Evolutionary conservation across 2,329 filamentous ascomycete species (phyloP), one percentile per base, ranked within the genome.

Genomic region (Colletotrichum sp.): DNA sequence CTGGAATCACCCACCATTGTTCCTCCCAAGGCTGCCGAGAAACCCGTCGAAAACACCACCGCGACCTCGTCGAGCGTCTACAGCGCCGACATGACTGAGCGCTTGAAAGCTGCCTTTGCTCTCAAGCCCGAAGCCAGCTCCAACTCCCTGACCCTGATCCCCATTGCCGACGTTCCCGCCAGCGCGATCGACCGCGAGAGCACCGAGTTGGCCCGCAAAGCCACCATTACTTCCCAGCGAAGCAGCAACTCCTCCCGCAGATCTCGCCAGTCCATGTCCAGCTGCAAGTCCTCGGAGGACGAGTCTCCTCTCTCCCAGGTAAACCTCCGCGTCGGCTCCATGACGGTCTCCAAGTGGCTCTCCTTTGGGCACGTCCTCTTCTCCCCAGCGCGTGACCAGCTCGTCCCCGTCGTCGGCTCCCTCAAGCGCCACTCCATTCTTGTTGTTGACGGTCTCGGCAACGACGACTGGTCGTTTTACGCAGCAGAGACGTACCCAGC

Each of bases 291-390:
- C 4, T 89, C 89, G 0, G 88, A 91, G 22, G 90, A 92, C 77
- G 91, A 90, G 75, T 92, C 92, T 3, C 92, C 93, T 3, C 84
- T 93, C 24, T 91, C 92, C 0, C 93, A 94, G 82, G 93, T 95
- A 77, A 95, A 96, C 80, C 89, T 97, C 26, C 90, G 95, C 3
- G 93, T 95, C 18, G 95, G 93, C 6, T 95, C 95, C 3, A 92
- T 97, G 88, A 96, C 95, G 76, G 95, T 96, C 28, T 96, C 94
- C 88, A 96, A 96, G 81, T 97, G 95, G 95, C 90, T 97, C 28
- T 95, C 94, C 0, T 96, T 96, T 82, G 95, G 95, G 2, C 93
- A 95, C 79, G 94, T 96, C 0, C 88, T 97, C 6, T 96, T 97
- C 85, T 96, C 94, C 79, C 95, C 95, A 13, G 92, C 94, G 7